phyloP scores from a whole-genome alignment of 495 filamentous ascomycete genomes.

The Glonium stellatum region DNA sequence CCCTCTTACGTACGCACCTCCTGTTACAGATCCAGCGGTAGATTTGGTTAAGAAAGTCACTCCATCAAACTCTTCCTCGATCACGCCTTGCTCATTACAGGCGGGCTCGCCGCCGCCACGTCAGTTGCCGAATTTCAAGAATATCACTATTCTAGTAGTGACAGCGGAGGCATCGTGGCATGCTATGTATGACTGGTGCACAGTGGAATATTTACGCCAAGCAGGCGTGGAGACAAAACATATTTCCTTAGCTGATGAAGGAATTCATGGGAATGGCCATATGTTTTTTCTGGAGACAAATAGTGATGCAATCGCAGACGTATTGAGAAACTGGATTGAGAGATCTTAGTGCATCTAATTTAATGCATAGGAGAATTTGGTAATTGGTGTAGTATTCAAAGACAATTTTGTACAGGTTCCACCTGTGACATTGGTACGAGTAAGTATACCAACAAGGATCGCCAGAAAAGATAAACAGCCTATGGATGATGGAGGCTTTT shows the following conservation, averaged over 20 bases:
- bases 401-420: too few relatives aligned
- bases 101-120: not conserved
- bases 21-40: not conserved
- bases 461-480: too few relatives aligned
- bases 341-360: too few relatives aligned
- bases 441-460: too few relatives aligned
- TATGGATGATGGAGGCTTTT: too few relatives aligned
- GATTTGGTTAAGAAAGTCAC: too few relatives aligned
- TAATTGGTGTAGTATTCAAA: too few relatives aligned
- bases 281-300: conserved; percentile 21
- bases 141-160: conserved; percentile 4
- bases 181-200: conserved; percentile 22
- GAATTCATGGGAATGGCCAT: conserved; percentile 7
- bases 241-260: conserved; percentile 7
- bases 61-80: not conserved
- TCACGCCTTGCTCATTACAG: not conserved
- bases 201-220: conserved; percentile 18
- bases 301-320: too few relatives aligned
- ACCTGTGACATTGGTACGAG: too few relatives aligned
- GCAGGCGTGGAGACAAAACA: conserved; percentile 11
- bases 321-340: too few relatives aligned
- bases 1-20: not conserved
- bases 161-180: conserved; percentile 15
- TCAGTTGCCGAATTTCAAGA: not conserved
- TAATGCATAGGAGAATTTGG: too few relatives aligned